A percentile compares a stretch with the other conserved stretches of the same genome.
Conservation (phyloP, 2,329 filamentous ascomycete species). For the Claviceps sp. region DNA sequence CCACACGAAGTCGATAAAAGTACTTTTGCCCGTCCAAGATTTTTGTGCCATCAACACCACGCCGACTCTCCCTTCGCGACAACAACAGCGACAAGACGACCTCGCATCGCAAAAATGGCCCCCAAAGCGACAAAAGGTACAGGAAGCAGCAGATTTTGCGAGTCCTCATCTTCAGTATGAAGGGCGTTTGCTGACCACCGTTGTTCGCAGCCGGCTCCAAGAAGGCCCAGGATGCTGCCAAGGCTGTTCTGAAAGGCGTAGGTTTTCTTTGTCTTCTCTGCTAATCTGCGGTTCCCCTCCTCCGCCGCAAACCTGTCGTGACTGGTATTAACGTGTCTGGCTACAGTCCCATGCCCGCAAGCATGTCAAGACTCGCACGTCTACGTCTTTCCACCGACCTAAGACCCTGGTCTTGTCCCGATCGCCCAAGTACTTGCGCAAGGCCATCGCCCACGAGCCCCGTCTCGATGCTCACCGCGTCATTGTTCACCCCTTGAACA, state of each 20-base stretch:
- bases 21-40: not conserved
- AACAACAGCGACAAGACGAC: not conserved
- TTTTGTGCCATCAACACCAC: not conserved
- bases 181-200: constrained; percentile 59
- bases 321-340: not conserved
- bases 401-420: constrained; percentile 92
- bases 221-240: constrained; percentile 87
- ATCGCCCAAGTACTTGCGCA: constrained; percentile 90
- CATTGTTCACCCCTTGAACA: constrained; percentile 97
- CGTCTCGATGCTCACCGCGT: constrained; percentile 97
- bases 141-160: constrained; percentile 58
- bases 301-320: not conserved
- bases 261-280: constrained; percentile 28
- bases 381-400: constrained; percentile 91
- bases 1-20: not conserved
- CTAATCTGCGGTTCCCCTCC: not conserved
- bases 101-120: not conserved
- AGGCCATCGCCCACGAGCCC: constrained; percentile 78
- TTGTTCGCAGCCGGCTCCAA: constrained; percentile 52
- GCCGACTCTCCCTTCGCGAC: not conserved
- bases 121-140: constrained; percentile 1
- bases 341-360: constrained; percentile 52
- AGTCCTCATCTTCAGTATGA: constrained; percentile 43
- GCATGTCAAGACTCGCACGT: constrained; percentile 82
- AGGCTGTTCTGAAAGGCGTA: constrained; percentile 94